Base-by-base conservation (phyloP, 2,329 filamentous ascomycete genomes). In the Claviceps spartinae region DNA sequence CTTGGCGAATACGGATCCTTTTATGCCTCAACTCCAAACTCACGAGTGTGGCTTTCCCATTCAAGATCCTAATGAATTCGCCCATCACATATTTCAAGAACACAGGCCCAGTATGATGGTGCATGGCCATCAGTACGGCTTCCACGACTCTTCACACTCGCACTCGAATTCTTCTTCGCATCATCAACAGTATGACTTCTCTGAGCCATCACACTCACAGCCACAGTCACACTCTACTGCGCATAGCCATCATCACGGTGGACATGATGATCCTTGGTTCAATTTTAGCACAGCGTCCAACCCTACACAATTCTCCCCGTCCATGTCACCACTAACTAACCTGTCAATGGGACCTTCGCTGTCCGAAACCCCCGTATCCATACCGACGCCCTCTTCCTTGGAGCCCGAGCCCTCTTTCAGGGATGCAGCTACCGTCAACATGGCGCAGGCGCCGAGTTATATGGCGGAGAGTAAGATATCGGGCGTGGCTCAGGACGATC, bases 21-120 rank as follows among this genome's bases (percentile, higher is more conserved):
- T 56, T 20, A 48, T 57, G 37, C 42, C 53, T 7, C 56, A 58
- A 5, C 20, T 57, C 4, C 56, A 58, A 3, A 51, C 55, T n/a
- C 53, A 55, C 20, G 56, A 61, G 24, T 65, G 63, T 48, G 63
- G 61, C 34, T 64, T 62, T 48, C 55, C 58, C 20, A 55, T 63
- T 26, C 58, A 64, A 14, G 59, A 62, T 24, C 54, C 60, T 8
- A 55, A 56, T 26, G 55, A 57, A 41, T 64, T 62, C 54, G 59
- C 61, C 8, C 56, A 60, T 36, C 63, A 65, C 47, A 58, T 65
- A n/a, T 58, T 64, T 18, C 55, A 62, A 43, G 58, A 63, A 43
- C 63, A 65, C 48, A 55, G 54, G 34, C 48, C 55, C 30, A 51
- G 56, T 11, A 45, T 56, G 4, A 38, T 52, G 48, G 48, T 57